Evolutionary conservation across 176 grass and related monocot species (phyloP).

Genomic region (Aegilops bicornis): DNA sequence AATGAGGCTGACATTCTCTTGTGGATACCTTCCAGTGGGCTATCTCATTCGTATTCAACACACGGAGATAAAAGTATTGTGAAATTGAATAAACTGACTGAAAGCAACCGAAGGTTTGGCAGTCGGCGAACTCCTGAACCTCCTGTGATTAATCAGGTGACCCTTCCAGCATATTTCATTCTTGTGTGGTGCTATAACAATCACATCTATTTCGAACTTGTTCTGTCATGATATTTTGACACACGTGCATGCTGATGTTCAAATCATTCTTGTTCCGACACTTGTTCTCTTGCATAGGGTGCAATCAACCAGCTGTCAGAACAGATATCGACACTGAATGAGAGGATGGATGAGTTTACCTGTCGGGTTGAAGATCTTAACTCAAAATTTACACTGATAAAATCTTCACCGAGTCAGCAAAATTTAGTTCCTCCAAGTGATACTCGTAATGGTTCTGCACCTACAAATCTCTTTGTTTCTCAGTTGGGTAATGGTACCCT

Average conservation of each 20-base stretch:
- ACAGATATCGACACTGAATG: slow-evolving; percentile 88
- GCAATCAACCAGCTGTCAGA: slow-evolving; percentile 77
- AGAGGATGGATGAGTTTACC: slow-evolving; percentile 97
- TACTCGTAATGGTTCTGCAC: slow-evolving; percentile 80
- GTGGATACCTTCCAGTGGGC: slow-evolving; percentile 54
- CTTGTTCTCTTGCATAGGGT: slow-evolving; percentile 48
- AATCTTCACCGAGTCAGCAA: slow-evolving; percentile 78
- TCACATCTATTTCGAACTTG: neutral
- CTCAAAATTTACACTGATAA: slow-evolving; percentile 60
- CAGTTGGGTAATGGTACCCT: slow-evolving; percentile 83
- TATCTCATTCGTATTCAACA: slow-evolving; percentile 89
- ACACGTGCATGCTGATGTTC: neutral
- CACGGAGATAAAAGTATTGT: slow-evolving; percentile 86
- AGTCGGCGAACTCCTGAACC: slow-evolving; percentile 48
- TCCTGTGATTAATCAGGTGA: slow-evolving; percentile 67
- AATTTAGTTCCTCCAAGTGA: slow-evolving; percentile 75
- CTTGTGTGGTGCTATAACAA: slow-evolving; percentile 9
- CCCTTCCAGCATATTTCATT: neutral
- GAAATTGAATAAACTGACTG: slow-evolving; percentile 77
- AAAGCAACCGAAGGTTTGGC: slow-evolving; percentile 74
- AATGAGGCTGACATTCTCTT: slow-evolving; percentile 30
- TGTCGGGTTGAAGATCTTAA: slow-evolving; percentile 88
- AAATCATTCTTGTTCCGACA: slow-evolving; percentile 13
- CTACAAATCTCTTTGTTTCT: slow-evolving; percentile 87
- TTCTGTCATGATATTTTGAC: slow-evolving; percentile 2